Evolutionary conservation across 805 yeast species (phyloP), one percentile per base, ranked within the genome.

Genomic region (Ogataea nakhonphanomensis): DNA sequence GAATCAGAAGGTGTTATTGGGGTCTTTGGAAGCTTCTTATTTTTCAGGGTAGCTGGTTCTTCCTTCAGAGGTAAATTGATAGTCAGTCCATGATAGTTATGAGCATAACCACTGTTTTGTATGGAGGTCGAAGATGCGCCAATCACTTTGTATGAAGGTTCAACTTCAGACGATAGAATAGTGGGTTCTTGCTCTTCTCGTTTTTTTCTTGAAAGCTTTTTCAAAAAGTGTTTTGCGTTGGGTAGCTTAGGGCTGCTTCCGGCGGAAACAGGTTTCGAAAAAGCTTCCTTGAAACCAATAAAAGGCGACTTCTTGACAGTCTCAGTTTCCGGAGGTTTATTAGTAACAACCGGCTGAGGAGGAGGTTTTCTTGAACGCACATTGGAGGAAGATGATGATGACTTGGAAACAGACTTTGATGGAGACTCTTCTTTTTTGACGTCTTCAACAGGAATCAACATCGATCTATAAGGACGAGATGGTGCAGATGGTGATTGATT

Each of bases 1-100:
- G 54, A 43, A 20, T 57, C 59, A 9, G 56, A 48, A n/a, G 54
- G 52, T 4, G 49, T 46, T 11, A 41, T 21, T 3, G 59, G 59
- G 2, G 59, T 53, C 15, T 44, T 43, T 11, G 57, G 57, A 7
- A 51, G 36, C 20, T 49, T 44, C 27, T 45, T 50, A 27, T 43
- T 43, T 28, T 17, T 41, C 20, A 40, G 28, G 5, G 37, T 15
- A 10, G 35, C 11, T 7, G 20, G 15, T 4, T 35, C 26, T 7
- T 41, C 41, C n/a, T 25, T 17, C 3, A 35, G 21, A 6, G 50
- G 50, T 25, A 48, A 22, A 11, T 44, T 29, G 17, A 48, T 44
- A 3, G 50, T 42, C 35, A 50, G 34, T 13, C 37, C 44, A 22
- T 34, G 49, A 15, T 33, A 39, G 11, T 33, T 26, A 20, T 33